Percentiles rank a stretch among this genome's conserved stretches.
phyloP scores from a whole-genome alignment of 371 early-diverging fungal species.

The Rhizopus sp. region DNA sequence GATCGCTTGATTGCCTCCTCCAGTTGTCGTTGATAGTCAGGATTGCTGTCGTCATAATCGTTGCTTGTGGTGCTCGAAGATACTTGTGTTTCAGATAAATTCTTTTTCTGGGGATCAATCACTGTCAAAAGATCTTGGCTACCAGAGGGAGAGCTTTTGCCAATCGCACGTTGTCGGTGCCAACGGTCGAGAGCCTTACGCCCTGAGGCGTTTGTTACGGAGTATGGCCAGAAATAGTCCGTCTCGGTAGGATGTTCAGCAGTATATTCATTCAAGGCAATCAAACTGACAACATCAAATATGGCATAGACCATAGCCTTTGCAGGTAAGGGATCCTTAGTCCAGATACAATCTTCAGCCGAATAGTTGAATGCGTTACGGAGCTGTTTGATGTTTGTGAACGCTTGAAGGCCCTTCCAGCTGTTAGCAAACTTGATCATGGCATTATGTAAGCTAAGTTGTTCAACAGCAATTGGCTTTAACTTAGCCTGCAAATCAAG shows the following conservation, averaged over 20 bases:
- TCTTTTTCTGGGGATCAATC: neutral
- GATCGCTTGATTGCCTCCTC: conserved; percentile 31
- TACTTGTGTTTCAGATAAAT: neutral
- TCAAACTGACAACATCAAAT: conserved; percentile 47
- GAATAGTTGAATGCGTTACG: conserved; percentile 28
- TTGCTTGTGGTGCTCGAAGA: neutral
- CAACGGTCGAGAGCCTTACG: conserved; percentile 26
- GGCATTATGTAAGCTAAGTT: conserved; percentile 31
- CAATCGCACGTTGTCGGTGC: conserved; percentile 18
- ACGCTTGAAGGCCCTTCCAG: conserved; percentile 38
- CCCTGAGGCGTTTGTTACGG: conserved; percentile 1
- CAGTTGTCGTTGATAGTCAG: conserved; percentile 15
- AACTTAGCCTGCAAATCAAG: conserved; percentile 47
- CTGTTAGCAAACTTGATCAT: conserved; percentile 25
- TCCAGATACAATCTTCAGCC: conserved; percentile 43
- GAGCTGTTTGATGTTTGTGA: conserved; percentile 34
- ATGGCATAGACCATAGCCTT: conserved; percentile 44
- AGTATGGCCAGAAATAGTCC: conserved; percentile 35
- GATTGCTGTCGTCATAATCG: conserved; percentile 33
- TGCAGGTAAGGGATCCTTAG: conserved; percentile 34
- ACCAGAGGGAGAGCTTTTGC: neutral
- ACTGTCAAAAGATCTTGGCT: neutral
- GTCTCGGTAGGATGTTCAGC: neutral
- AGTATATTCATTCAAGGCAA: conserved; percentile 29
- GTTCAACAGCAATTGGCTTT: conserved; percentile 24